Conservation (phyloP, 805 yeast genomes). For the Zygosaccharomyces kombuchaensis region DNA sequence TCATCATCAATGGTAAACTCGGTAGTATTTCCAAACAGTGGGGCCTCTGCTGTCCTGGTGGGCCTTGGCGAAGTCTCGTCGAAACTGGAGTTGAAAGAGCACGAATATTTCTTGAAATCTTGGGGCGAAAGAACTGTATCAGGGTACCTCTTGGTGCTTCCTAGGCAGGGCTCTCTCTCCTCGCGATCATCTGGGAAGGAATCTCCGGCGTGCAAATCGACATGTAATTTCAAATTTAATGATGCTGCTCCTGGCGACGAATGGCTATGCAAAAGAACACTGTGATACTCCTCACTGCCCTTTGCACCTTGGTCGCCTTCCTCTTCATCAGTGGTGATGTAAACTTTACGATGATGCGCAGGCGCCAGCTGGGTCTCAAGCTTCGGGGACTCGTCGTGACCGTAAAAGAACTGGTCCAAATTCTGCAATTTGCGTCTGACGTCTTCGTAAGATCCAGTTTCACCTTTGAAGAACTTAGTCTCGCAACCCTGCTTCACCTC, state of each 20-base stretch:
- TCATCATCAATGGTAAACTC: constrained; percentile 7
- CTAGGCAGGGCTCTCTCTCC: background rate
- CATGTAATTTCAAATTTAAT: constrained; percentile 5
- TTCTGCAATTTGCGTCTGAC: constrained; percentile 20
- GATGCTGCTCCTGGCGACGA: constrained; percentile 14
- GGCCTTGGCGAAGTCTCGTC: constrained; percentile 29
- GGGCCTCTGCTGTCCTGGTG: constrained; percentile 5
- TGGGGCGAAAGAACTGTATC: constrained; percentile 20
- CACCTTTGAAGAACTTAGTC: constrained; percentile 64
- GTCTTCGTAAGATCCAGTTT: constrained; percentile 24
- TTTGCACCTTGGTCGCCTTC: constrained; percentile 2
- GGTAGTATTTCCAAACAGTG: constrained; percentile 8
- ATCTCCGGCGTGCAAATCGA: constrained; percentile 1
- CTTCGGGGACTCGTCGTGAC: background rate
- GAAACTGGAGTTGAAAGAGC: constrained; percentile 35
- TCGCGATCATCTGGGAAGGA: constrained; percentile 5
- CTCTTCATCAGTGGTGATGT: constrained; percentile 6
- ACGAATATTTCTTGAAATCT: constrained; percentile 28
- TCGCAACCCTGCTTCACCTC: constrained; percentile 80
- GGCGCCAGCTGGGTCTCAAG: background rate
- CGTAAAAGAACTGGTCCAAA: constrained; percentile 17
- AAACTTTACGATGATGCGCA: background rate
- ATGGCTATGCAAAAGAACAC: constrained; percentile 6
- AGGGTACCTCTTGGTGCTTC: constrained; percentile 3
- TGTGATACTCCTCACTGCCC: constrained; percentile 12